These are phyloP conservation scores for Trifolium pratense DNA, from an alignment of 306 rosid species.

Conservation along the genomic window DNA sequence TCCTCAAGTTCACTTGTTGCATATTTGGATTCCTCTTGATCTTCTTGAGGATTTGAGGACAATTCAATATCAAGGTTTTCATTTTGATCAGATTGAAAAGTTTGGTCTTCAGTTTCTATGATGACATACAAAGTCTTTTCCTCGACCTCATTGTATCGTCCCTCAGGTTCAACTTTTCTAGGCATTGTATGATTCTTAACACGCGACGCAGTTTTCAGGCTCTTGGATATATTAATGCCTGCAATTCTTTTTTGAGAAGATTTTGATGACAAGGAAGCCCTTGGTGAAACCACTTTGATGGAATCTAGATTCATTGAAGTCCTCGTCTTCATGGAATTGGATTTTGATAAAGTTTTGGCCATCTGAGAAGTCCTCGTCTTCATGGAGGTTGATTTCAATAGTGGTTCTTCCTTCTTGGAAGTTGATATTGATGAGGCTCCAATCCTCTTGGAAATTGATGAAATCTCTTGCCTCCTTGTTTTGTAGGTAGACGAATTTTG, in stretches of 20 bases:
- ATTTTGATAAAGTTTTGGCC: constrained; percentile 41
- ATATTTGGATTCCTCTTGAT: constrained; percentile 57
- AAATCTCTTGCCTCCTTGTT: constrained; percentile 40
- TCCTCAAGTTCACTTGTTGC: constrained; percentile 54
- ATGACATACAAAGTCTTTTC: constrained; percentile 81
- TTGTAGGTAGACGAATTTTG: constrained; percentile 32
- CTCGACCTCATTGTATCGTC: constrained; percentile 42
- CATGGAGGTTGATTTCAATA: constrained; percentile 22
- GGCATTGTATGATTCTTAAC: constrained; percentile 30
- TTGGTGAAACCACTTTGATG: constrained; percentile 42
- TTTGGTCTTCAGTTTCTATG: constrained; percentile 54
- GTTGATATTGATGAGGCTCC: background rate
- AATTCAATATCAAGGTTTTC: constrained; percentile 43
- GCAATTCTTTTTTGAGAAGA: constrained; percentile 46
- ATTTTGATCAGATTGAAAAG: constrained; percentile 55
- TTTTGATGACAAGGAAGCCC: constrained; percentile 43
- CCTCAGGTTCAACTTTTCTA: constrained; percentile 32
- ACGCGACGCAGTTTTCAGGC: constrained; percentile 46
- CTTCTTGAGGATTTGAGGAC: constrained; percentile 34
- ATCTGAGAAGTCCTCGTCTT: constrained; percentile 38
- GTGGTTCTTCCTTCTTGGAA: constrained; percentile 39
- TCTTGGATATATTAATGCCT: constrained; percentile 47
- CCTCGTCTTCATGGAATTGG: constrained; percentile 16
- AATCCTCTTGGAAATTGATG: constrained; percentile 31
- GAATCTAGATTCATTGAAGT: constrained; percentile 45